A percentile compares a stretch with the other conserved stretches of the same genome.
Evolutionary conservation across 352 stramenopile genomes (phyloP).

Genomic region (Globisporangium alternatum): DNA sequence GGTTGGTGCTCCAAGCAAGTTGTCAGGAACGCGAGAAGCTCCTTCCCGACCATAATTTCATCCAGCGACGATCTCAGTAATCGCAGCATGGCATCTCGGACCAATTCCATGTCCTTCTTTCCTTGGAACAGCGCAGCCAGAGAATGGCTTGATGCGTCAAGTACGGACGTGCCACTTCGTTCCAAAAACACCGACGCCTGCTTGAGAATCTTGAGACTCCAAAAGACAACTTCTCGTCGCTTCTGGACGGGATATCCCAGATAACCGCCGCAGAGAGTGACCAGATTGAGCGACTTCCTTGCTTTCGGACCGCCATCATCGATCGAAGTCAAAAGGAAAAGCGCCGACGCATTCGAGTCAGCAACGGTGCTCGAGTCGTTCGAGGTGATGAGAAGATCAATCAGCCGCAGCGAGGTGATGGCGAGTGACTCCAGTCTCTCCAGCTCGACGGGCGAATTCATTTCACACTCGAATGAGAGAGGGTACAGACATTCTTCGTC

Average conservation of each 20-base stretch:
- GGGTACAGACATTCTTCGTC: slow-evolving; percentile 23
- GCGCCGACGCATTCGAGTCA: slow-evolving; percentile 11
- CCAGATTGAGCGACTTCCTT: slow-evolving; percentile 39
- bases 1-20: slow-evolving; percentile 57
- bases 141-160: slow-evolving; percentile 33
- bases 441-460: slow-evolving; percentile 15
- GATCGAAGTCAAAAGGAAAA: slow-evolving; percentile 45
- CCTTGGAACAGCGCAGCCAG: slow-evolving; percentile 51
- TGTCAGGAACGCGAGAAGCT: slow-evolving; percentile 50
- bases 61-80: slow-evolving; percentile 31
- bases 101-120: slow-evolving; percentile 30
- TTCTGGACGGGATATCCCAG: slow-evolving; percentile 45
- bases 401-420: slow-evolving; percentile 41
- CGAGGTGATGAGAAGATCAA: slow-evolving; percentile 34
- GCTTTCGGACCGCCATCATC: slow-evolving; percentile 37
- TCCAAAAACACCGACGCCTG: slow-evolving; percentile 29
- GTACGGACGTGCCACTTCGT: slow-evolving; percentile 1
- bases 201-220: slow-evolving; percentile 54
- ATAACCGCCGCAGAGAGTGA: slow-evolving; percentile 52
- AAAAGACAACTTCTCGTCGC: slow-evolving; percentile 31
- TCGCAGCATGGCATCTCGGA: slow-evolving; percentile 39
- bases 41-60: slow-evolving; percentile 29
- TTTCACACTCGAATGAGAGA: slow-evolving; percentile 34
- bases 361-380: slow-evolving; percentile 1
- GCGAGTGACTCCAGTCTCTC: slow-evolving; percentile 38